phyloP scores from a whole-genome alignment of 75 land plant species.

The Chamaecyparis obtusa region DNA sequence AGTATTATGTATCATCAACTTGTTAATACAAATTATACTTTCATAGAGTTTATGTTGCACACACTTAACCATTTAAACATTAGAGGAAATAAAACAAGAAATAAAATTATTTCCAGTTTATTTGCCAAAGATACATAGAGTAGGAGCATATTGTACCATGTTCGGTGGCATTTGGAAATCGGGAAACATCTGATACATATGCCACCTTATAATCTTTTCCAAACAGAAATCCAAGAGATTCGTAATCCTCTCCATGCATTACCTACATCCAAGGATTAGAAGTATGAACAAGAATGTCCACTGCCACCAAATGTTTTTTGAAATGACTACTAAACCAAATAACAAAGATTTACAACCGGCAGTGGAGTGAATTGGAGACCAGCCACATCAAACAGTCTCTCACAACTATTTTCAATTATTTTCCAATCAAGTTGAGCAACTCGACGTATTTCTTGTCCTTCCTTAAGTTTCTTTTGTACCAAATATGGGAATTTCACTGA shows the following conservation, averaged over 20 bases:
- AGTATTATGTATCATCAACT: background rate
- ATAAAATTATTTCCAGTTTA: background rate
- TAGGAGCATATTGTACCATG: slow-evolving; percentile 32
- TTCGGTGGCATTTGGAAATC: slow-evolving; percentile 71
- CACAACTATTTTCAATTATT: slow-evolving; percentile 60
- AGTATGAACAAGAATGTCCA: background rate
- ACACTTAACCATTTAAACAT: background rate
- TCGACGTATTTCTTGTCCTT: slow-evolving; percentile 93
- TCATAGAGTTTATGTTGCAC: background rate
- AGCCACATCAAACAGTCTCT: slow-evolving; percentile 63
- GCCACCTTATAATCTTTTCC: slow-evolving; percentile 77
- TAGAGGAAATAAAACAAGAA: background rate
- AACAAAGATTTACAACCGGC: slow-evolving; percentile 47
- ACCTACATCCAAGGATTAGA: slow-evolving; percentile 47
- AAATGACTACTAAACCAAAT: background rate
- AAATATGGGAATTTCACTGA: slow-evolving; percentile 80
- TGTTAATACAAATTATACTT: background rate
- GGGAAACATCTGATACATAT: slow-evolving; percentile 96
- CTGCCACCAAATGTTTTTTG: background rate
- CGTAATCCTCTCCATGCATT: slow-evolving; percentile 98
- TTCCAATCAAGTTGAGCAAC: slow-evolving; percentile 93
- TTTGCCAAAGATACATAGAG: slow-evolving; percentile 11
- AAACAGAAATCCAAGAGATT: slow-evolving; percentile 89
- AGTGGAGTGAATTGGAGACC: slow-evolving; percentile 85
- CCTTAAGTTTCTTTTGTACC: slow-evolving; percentile 63